Percentiles rank a stretch among this genome's conserved stretches.
Evolutionary conservation across 345 rosid genomes (phyloP).

Genomic region (Salix viminalis): DNA sequence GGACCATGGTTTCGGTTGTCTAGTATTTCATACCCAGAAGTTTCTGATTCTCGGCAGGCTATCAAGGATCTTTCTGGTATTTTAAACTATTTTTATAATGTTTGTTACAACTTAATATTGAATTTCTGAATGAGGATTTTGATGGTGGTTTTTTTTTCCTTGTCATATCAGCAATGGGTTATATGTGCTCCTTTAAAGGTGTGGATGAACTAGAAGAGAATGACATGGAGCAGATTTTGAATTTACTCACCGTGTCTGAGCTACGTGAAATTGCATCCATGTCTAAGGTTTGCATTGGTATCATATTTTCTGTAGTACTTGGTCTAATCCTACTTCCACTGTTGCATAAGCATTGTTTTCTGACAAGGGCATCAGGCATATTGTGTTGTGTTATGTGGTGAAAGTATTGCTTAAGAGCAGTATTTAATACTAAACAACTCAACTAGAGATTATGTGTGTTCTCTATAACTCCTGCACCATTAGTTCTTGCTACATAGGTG

Average conservation of each 20-base stretch:
- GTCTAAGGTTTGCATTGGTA: conserved; percentile 47
- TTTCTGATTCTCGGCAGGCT: conserved; percentile 51
- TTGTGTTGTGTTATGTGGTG: neutral
- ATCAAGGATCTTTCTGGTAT: conserved; percentile 61
- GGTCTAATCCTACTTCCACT: neutral
- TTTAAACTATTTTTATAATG: neutral
- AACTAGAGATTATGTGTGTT: no score
- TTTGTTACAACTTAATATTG: conserved; percentile 1
- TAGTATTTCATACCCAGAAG: conserved; percentile 62
- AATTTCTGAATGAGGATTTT: neutral
- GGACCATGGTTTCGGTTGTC: conserved; percentile 91
- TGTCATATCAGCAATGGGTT: conserved; percentile 51
- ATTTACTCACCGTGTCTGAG: conserved; percentile 57
- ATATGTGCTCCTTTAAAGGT: conserved; percentile 37
- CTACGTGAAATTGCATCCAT: conserved; percentile 57
- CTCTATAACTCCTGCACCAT: no score
- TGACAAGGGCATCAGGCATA: neutral
- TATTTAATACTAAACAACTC: no score
- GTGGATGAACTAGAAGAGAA: conserved; percentile 33
- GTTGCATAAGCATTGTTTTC: neutral
- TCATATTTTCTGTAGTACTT: neutral
- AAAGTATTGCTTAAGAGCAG: neutral
- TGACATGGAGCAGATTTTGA: conserved; percentile 46
- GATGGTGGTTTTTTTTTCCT: conserved; percentile 17
- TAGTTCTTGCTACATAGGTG: no score